Conservation (phyloP, 169 alveolate species). For the Babesia gibsoni region DNA sequence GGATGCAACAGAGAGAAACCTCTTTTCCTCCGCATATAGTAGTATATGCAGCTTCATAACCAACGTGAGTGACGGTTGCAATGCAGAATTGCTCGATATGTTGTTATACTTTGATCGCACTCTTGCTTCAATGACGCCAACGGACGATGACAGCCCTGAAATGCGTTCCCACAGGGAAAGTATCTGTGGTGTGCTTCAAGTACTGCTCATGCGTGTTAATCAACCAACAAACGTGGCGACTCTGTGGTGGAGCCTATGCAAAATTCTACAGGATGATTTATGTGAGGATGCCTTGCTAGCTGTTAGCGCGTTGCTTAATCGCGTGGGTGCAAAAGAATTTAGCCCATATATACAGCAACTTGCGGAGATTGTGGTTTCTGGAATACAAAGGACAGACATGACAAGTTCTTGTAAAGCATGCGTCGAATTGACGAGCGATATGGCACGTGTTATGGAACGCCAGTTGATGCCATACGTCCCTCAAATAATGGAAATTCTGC, state of each 20-base stretch:
- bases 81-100: conserved; percentile 50
- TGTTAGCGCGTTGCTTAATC: conserved; percentile 76
- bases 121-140: conserved; percentile 51
- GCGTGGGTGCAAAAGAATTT: conserved; percentile 57
- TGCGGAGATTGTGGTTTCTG: conserved; percentile 53
- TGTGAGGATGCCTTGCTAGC: conserved; percentile 83
- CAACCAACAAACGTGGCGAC: conserved; percentile 49
- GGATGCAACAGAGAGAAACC: conserved; percentile 71
- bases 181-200: conserved; percentile 74
- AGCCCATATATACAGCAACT: conserved; percentile 55
- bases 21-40: conserved; percentile 69
- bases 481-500: conserved; percentile 54
- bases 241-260: conserved; percentile 51
- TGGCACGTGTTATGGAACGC: conserved; percentile 75
- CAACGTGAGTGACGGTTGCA: conserved; percentile 65
- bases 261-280: conserved; percentile 35
- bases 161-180: conserved; percentile 54
- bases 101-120: conserved; percentile 66
- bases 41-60: conserved; percentile 67
- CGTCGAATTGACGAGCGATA: conserved; percentile 81
- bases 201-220: conserved; percentile 69
- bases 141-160: conserved; percentile 58
- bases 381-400: conserved; percentile 44
- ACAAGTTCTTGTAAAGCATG: conserved; percentile 68
- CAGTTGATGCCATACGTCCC: conserved; percentile 67